Conservation (phyloP, 345 rosid genomes). For the Nephelium lappaceum region DNA sequence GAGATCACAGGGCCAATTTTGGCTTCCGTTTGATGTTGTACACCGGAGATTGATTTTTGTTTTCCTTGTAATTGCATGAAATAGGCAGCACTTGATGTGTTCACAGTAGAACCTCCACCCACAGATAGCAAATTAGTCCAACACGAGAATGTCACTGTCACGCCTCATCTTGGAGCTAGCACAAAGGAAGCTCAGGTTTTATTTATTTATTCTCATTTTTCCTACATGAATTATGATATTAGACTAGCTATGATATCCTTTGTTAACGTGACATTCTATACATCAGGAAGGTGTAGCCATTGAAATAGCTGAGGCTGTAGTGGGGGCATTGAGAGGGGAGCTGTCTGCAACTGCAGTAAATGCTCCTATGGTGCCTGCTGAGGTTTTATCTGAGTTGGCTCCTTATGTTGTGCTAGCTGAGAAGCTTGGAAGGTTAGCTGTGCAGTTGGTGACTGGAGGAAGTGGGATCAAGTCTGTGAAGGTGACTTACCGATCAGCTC, state of each 20-base stretch:
- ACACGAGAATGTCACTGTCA: slow-evolving; percentile 70
- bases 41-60: not conserved
- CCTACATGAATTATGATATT: not conserved
- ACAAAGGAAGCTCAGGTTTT: slow-evolving; percentile 88
- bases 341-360: slow-evolving; percentile 84
- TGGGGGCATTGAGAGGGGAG: slow-evolving; percentile 77
- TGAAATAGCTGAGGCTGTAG: slow-evolving; percentile 88
- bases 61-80: not conserved
- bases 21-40: too few species aligned
- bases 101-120: slow-evolving; percentile 67
- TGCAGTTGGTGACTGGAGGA: slow-evolving; percentile 76
- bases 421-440: slow-evolving; percentile 78
- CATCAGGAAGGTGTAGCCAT: slow-evolving; percentile 85
- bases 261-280: not conserved
- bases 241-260: too few species aligned
- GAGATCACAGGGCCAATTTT: too few species aligned
- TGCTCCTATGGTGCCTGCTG: slow-evolving; percentile 80
- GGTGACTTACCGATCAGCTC: slow-evolving; percentile 60
- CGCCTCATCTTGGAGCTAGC: slow-evolving; percentile 96
- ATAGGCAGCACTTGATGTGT: slow-evolving; percentile 90
- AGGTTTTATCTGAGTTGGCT: slow-evolving; percentile 63
- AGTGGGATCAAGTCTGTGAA: slow-evolving; percentile 63
- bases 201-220: not conserved
- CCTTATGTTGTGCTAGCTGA: slow-evolving; percentile 73
- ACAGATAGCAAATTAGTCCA: slow-evolving; percentile 63